A percentile compares a stretch with the other conserved stretches of the same genome.
Conservation (phyloP, 345 rosid species). For the Alliaria petiolata region DNA sequence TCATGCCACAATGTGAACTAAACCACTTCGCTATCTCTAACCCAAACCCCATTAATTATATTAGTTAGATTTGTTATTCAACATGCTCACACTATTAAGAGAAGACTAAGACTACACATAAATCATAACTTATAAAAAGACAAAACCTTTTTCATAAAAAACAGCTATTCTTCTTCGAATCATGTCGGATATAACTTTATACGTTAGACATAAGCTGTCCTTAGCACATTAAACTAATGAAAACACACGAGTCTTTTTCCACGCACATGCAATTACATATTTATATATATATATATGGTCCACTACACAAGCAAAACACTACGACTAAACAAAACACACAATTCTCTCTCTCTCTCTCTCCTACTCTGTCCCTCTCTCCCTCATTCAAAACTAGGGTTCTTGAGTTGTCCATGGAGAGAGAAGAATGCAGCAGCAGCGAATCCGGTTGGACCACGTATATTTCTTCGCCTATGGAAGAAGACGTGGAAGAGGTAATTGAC, state of each 20-base stretch:
- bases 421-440: constrained; percentile 74
- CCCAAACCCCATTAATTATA: neutral
- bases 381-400: constrained; percentile 5
- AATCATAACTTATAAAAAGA: constrained; percentile 10
- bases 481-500: constrained; percentile 28
- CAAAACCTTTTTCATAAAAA: constrained; percentile 12
- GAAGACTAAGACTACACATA: constrained; percentile 12
- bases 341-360: neutral
- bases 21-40: constrained; percentile 9
- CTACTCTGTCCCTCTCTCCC: neutral
- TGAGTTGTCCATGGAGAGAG: constrained; percentile 19
- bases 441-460: constrained; percentile 71
- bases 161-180: constrained; percentile 15
- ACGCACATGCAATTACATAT: constrained; percentile 2
- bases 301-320: neutral
- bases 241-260: constrained; percentile 17
- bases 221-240: constrained; percentile 6
- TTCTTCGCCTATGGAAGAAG: constrained; percentile 51
- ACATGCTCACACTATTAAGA: constrained; percentile 3
- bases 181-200: constrained; percentile 21
- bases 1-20: constrained; percentile 21
- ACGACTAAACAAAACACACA: neutral
- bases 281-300: constrained; percentile 3
- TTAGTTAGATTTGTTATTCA: neutral
- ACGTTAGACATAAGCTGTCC: constrained; percentile 20